These are phyloP conservation scores for Phytophthora cactorum DNA, from an alignment of 352 stramenopile genomes.

Conservation along the genomic window DNA sequence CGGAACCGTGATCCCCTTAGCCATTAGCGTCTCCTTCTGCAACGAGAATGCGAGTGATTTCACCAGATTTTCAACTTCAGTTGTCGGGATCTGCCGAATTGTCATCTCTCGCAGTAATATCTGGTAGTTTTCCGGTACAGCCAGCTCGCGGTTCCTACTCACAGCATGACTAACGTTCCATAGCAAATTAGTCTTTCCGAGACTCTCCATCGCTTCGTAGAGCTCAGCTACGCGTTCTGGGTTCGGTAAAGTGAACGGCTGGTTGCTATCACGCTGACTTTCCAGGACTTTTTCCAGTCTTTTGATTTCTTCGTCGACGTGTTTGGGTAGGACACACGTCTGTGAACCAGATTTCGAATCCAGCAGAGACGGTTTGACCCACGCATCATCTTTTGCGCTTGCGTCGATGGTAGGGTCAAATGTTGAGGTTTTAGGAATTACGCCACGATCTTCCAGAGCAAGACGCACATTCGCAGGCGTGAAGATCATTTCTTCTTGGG, in stretches of 20 bases:
- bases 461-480: slow-evolving; percentile 60
- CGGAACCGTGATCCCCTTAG: slow-evolving; percentile 51
- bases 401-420: slow-evolving; percentile 11
- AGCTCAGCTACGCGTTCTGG: slow-evolving; percentile 75
- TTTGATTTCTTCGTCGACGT: slow-evolving; percentile 64
- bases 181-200: slow-evolving; percentile 75
- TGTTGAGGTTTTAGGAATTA: slow-evolving; percentile 54
- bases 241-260: slow-evolving; percentile 49
- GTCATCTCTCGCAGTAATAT: slow-evolving; percentile 60
- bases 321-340: slow-evolving; percentile 39
- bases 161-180: slow-evolving; percentile 80
- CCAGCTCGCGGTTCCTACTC: slow-evolving; percentile 63
- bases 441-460: slow-evolving; percentile 69
- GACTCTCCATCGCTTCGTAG: slow-evolving; percentile 60
- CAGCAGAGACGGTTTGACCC: slow-evolving; percentile 15
- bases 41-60: slow-evolving; percentile 57
- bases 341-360: slow-evolving; percentile 19
- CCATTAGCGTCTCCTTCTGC: slow-evolving; percentile 65
- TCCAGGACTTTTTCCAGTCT: slow-evolving; percentile 62
- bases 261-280: slow-evolving; percentile 26
- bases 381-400: slow-evolving; percentile 9
- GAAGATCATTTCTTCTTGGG: slow-evolving; percentile 70
- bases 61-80: slow-evolving; percentile 65
- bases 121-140: slow-evolving; percentile 50
- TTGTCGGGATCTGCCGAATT: slow-evolving; percentile 58